Evolutionary conservation across 202 grass and related monocot species (phyloP), one percentile per base, ranked within the genome.

Genomic region (Schoenoplectus tabernaemontani): DNA sequence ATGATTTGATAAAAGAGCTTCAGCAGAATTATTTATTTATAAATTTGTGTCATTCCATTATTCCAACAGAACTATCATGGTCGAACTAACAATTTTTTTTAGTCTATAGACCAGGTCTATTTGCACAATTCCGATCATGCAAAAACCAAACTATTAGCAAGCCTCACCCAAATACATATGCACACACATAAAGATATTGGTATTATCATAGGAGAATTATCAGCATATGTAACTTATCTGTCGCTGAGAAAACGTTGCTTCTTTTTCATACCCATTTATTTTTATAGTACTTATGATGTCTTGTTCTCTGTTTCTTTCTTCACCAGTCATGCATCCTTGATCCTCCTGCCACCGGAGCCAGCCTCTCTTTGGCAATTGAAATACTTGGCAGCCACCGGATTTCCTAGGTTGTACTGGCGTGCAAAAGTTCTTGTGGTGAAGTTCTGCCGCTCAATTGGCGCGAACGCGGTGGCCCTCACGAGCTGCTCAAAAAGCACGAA

Each of bases 291-390:
- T 28, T 28, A 28, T 28, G 28, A 28, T 28, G 28, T 28, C 28
- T 28, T 58, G 16, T 17, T 36, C n/a, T 0, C 59, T 67, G 12
- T 57, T 65, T 0, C 10, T 28, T 28, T 28, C 28, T 77, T 62
- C 50, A 84, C 66, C 10, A 19, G 7, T 67, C 87, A 90, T 6
- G 70, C 47, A 0, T 85, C 82, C 63, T 85, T 82, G 82, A 28
- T 28, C 79, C 83, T 87, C 16, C 81, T 81, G 8, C 93, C 93
- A n/a, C 93, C 90, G 59, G 88, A 83, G 81, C 93, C 93, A 20
- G 47, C 48, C 68, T 87, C 85, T 79, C 93, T 87, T 87, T 97
- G 93, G 83, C 88, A 93, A 73, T 97, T 87, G 78, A 93, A 97
- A 77, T 81, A 97, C 44, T 73, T 33, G 41, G 90, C 85, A 33